These are phyloP conservation scores for Ceratobasidium sp. DNA, from an alignment of 1,284 basidiomycete species.

Conservation along the genomic window DNA sequence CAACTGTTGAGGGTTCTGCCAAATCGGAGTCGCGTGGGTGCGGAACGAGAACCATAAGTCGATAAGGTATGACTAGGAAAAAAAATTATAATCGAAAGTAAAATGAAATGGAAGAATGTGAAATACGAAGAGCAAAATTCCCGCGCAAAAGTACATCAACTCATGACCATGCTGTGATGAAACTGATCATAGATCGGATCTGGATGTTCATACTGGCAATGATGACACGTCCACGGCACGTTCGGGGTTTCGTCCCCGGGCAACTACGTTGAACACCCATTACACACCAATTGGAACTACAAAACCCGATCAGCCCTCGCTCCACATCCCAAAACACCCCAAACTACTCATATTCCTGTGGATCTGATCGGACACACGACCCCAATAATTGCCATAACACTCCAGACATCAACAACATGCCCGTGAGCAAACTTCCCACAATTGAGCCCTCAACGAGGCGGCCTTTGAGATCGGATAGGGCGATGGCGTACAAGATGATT, in stretches of 20 bases:
- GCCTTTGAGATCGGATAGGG: constrained; percentile 90
- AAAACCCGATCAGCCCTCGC: constrained; percentile 45
- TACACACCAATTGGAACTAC: constrained; percentile 94
- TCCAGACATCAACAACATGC: constrained; percentile 97
- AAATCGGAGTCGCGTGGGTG: constrained; percentile 98
- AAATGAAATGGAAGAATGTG: background rate
- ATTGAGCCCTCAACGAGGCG: constrained; percentile 97
- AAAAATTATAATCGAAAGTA: background rate
- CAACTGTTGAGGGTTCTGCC: constrained; percentile 96
- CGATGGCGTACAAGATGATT: constrained; percentile 93
- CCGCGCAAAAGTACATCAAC: constrained; percentile 96
- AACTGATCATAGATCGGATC: constrained; percentile 95
- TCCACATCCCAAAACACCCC: constrained; percentile 3
- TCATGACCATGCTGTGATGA: constrained; percentile 93
- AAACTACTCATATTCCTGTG: constrained; percentile 89
- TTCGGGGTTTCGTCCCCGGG: constrained; percentile 53
- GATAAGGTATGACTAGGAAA: constrained; percentile 90
- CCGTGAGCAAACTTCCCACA: constrained; percentile 93
- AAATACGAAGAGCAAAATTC: constrained; percentile 88
- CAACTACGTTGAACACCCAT: constrained; percentile 79
- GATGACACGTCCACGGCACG: constrained; percentile 86
- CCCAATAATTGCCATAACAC: constrained; percentile 98
- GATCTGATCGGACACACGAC: constrained; percentile 95
- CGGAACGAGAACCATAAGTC: constrained; percentile 99
- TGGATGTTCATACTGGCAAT: constrained; percentile 96